These are phyloP conservation scores for Russula emetica DNA, from an alignment of 768 basidiomycete genomes.

Conservation along the genomic window DNA sequence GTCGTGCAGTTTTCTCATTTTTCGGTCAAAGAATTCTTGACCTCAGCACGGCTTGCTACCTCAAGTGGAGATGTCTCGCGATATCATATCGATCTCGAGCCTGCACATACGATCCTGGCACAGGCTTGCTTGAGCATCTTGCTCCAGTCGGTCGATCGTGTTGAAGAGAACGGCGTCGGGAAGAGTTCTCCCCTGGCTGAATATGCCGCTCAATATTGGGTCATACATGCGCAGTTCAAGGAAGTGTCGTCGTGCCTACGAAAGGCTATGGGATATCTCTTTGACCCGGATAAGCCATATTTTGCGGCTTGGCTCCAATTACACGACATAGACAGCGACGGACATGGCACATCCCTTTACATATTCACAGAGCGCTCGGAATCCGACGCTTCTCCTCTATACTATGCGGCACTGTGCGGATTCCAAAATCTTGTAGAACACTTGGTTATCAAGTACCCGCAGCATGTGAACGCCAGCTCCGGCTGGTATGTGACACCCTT, in stretches of 20 bases:
- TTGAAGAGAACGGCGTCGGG: too few species aligned
- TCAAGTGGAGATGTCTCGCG: background rate
- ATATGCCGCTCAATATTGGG: constrained; percentile 5
- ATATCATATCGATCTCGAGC: background rate
- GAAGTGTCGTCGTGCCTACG: background rate
- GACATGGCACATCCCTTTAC: background rate
- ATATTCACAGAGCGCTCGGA: fast-evolving
- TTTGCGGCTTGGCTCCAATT: background rate
- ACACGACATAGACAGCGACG: background rate
- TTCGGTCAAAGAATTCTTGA: constrained; percentile 8
- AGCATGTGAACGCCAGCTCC: background rate
- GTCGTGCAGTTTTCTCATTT: constrained; percentile 10
- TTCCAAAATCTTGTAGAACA: background rate
- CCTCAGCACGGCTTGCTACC: background rate
- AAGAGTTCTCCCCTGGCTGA: background rate
- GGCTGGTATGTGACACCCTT: background rate
- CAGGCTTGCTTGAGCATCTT: background rate
- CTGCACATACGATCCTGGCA: background rate
- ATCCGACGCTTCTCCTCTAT: background rate
- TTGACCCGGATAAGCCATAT: background rate
- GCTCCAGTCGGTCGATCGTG: background rate
- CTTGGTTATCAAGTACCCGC: background rate
- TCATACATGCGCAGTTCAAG: background rate
- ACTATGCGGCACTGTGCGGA: constrained; percentile 1
- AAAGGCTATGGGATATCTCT: background rate